These are phyloP conservation scores for Kwoniella shandongensis DNA, from an alignment of 768 basidiomycete species.

Conservation along the genomic window DNA sequence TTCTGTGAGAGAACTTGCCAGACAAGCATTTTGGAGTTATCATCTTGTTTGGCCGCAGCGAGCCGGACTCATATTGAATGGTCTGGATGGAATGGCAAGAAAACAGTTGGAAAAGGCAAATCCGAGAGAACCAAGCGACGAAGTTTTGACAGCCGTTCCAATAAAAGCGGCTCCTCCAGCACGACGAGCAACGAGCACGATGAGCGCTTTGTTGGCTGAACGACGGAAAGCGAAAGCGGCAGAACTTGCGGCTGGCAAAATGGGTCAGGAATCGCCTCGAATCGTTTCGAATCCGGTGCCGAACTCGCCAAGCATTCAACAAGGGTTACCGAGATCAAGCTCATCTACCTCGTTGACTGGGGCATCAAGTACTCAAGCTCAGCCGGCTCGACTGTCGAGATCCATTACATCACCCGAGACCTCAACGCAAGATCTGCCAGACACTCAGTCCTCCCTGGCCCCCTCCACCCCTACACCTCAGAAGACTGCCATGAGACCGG, in stretches of 20 bases:
- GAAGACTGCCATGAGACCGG: constrained; percentile 6
- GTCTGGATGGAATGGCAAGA: constrained; percentile 66
- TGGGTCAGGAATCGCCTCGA: constrained; percentile 54
- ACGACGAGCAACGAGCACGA: constrained; percentile 69
- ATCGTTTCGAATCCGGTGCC: constrained; percentile 43
- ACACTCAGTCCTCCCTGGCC: constrained; percentile 36
- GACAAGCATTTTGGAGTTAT: constrained; percentile 77
- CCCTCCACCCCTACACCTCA: constrained; percentile 6
- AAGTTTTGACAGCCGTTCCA: not conserved
- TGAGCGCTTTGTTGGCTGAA: constrained; percentile 84
- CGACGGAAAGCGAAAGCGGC: constrained; percentile 76
- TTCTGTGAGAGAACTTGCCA: constrained; percentile 69
- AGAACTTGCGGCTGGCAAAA: constrained; percentile 58
- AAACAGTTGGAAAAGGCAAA: constrained; percentile 86
- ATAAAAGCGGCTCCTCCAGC: constrained; percentile 51
- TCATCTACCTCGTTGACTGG: constrained; percentile 16
- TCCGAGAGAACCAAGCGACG: constrained; percentile 56
- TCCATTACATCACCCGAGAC: constrained; percentile 15
- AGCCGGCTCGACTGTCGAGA: not conserved
- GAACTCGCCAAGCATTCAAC: constrained; percentile 53
- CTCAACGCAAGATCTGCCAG: constrained; percentile 54
- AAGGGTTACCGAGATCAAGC: constrained; percentile 21
- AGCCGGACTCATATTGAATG: constrained; percentile 64
- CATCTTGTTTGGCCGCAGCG: constrained; percentile 71
- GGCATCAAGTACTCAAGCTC: not conserved